Conservation (phyloP, 176 grass and related monocot species). For the Paspalum vaginatum region DNA sequence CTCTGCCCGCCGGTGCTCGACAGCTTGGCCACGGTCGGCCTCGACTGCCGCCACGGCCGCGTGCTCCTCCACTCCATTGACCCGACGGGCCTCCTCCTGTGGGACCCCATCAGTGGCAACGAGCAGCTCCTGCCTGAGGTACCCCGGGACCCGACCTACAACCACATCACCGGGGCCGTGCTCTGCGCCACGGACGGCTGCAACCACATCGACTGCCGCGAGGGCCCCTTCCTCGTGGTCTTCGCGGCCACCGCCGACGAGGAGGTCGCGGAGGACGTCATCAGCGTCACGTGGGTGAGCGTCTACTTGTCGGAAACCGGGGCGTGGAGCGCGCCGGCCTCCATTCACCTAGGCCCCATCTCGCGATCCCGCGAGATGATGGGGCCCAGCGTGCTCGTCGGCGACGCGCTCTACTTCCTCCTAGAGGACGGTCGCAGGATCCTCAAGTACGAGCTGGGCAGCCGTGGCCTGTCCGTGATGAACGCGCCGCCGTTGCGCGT, state of each 20-base stretch:
- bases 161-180: background rate
- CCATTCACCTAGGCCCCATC: background rate
- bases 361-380: background rate
- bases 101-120: background rate
- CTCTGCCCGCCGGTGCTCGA: no score
- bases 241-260: background rate
- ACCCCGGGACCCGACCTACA: background rate
- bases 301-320: background rate
- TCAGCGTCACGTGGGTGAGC: background rate
- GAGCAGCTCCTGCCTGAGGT: background rate
- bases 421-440: background rate
- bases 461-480: background rate
- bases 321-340: background rate
- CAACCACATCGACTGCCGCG: background rate
- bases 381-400: background rate
- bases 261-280: background rate
- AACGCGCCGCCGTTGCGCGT: background rate
- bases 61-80: background rate
- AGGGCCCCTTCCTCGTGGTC: background rate
- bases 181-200: background rate
- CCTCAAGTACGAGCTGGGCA: background rate
- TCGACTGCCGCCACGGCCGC: no score
- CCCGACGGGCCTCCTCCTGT: background rate
- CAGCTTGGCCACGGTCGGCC: no score
- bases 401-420: background rate